Conservation (phyloP, 75 land plant genomes). For the Picea sitchensis region DNA sequence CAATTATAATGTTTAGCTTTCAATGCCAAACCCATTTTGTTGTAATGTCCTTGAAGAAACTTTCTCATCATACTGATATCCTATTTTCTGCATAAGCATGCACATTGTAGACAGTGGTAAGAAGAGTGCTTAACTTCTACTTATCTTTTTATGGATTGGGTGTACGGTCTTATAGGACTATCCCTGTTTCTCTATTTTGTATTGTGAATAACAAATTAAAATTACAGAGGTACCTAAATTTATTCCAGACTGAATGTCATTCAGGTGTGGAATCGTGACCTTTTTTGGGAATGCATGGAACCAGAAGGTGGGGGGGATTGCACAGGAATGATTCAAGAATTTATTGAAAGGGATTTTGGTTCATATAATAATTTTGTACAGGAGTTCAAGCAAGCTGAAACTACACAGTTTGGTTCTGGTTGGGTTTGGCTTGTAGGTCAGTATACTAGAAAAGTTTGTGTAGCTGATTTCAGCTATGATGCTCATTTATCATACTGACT, state of each 20-base stretch:
- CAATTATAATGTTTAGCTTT: too few species aligned
- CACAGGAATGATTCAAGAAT: conserved; percentile 49
- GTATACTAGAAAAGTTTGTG: conserved; percentile 9
- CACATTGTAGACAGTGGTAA: not conserved
- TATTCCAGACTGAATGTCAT: not conserved
- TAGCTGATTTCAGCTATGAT: not conserved
- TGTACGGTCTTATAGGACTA: not conserved
- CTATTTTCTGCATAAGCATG: not conserved
- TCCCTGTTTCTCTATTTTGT: not conserved
- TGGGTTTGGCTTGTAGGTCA: conserved; percentile 94
- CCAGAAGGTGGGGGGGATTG: conserved; percentile 81
- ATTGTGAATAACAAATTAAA: not conserved
- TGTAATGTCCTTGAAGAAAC: too few species aligned
- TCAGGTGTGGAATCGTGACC: conserved; percentile 92
- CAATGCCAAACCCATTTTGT: too few species aligned
- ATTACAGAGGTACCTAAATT: conserved; percentile 4
- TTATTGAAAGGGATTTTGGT: conserved; percentile 81
- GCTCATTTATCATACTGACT: not conserved
- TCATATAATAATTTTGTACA: conserved; percentile 58
- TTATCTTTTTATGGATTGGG: not conserved
- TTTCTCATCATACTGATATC: too few species aligned
- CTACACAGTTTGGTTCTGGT: conserved; percentile 90
- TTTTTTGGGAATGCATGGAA: conserved; percentile 84
- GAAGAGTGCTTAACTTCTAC: not conserved
- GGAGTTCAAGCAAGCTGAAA: conserved; percentile 73